phyloP scores from a whole-genome alignment of 2,329 filamentous ascomycete genomes.

The Thermomyces lanuginosus region DNA sequence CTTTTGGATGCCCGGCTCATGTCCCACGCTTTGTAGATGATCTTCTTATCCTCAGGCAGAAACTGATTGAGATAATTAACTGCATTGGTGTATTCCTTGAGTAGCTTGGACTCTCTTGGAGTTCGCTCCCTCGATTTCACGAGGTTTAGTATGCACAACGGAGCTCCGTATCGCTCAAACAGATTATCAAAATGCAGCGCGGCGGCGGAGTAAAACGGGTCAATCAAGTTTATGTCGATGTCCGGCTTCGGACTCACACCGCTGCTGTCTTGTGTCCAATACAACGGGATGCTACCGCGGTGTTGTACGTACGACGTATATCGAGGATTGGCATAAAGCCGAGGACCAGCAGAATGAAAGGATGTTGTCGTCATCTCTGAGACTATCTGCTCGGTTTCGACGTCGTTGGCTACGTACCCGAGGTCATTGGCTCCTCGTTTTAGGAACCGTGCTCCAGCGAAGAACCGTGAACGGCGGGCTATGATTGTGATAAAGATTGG shows the following conservation, averaged over 20 bases:
- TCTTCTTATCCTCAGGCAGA: conserved; percentile 64
- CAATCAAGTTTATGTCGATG: conserved; percentile 86
- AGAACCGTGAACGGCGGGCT: conserved; percentile 77
- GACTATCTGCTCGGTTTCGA: conserved; percentile 96
- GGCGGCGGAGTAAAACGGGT: conserved; percentile 87
- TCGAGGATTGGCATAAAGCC: conserved; percentile 70
- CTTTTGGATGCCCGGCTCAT: conserved; percentile 94
- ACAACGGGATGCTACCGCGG: conserved; percentile 84
- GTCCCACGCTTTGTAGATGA: conserved; percentile 90
- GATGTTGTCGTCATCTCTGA: conserved; percentile 89
- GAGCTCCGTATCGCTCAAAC: conserved; percentile 82
- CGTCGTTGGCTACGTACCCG: conserved; percentile 93
- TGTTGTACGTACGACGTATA: conserved; percentile 97
- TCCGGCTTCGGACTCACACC: conserved; percentile 92
- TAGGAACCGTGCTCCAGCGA: conserved; percentile 83
- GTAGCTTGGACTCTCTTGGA: conserved; percentile 77
- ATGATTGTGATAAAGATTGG: conserved; percentile 87
- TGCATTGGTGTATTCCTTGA: conserved; percentile 73
- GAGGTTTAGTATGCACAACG: conserved; percentile 79
- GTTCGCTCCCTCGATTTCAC: conserved; percentile 79
- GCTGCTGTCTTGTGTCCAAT: conserved; percentile 94
- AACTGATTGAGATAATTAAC: conserved; percentile 92
- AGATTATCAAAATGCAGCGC: conserved; percentile 90
- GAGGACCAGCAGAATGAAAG: conserved; percentile 78
- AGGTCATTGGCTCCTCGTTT: conserved; percentile 90